Percentiles rank a stretch among this genome's conserved stretches.
Conservation (phyloP, 352 stramenopile genomes). For the Phytophthora constricta region DNA sequence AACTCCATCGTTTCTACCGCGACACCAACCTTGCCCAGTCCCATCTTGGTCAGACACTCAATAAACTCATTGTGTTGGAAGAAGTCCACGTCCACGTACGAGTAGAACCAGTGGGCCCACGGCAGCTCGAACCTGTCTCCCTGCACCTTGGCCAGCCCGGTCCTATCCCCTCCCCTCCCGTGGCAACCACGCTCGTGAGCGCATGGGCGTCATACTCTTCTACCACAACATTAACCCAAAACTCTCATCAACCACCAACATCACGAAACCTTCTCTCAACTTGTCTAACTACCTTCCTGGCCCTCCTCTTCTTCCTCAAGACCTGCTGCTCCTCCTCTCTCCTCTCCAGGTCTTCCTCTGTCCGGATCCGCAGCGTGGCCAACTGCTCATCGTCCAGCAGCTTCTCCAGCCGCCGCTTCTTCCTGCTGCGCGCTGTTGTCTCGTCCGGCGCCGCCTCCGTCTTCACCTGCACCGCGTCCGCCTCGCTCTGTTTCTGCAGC, state of each 20-base stretch:
- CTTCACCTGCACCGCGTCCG: conserved; percentile 9
- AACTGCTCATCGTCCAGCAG: conserved; percentile 43
- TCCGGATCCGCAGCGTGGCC: conserved; percentile 33
- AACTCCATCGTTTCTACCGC: background rate
- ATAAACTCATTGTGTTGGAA: conserved; percentile 84
- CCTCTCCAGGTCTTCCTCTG: conserved; percentile 14
- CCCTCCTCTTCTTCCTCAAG: background rate
- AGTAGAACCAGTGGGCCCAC: conserved; percentile 78
- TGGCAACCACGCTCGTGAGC: conserved; percentile 19
- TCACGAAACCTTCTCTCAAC: background rate
- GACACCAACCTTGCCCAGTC: conserved; percentile 56
- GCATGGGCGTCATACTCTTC: conserved; percentile 14
- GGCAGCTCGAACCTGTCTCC: conserved; percentile 59
- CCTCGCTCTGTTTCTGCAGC: background rate
- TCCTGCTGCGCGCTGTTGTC: conserved; percentile 28
- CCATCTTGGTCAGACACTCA: conserved; percentile 71
- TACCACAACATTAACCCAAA: too few species aligned
- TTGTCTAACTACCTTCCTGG: background rate
- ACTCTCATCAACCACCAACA: background rate
- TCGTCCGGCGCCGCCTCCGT: conserved; percentile 1
- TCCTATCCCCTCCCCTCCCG: conserved; percentile 5
- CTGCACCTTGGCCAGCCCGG: conserved; percentile 15
- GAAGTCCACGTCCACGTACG: conserved; percentile 68
- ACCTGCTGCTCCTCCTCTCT: background rate
- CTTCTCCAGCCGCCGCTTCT: conserved; percentile 59